Base-by-base conservation (phyloP, 2,329 filamentous ascomycete genomes). In the Mycosphaerelloides madeirae region DNA sequence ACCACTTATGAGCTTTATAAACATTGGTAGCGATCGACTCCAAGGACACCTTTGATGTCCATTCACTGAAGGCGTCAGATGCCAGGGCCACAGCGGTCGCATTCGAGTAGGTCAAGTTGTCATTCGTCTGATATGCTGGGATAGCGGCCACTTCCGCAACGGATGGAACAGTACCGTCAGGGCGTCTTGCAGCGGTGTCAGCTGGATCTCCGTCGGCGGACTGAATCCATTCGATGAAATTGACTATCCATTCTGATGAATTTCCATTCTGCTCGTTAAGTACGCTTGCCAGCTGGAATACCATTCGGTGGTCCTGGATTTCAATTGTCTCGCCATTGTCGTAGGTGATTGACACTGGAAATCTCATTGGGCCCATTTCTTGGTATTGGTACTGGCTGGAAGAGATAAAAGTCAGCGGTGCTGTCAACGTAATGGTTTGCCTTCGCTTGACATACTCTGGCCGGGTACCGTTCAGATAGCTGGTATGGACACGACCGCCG, bases 331-430 rank as follows among this genome's bases (percentile, higher is more conserved):
- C 70, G 50, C 80, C 79, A n/a, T 72, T 70, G 20, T 68, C 68
- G 50, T 77, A 72, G 1, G 60, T 67, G 13, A 71, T 63, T 2
- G 69, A 72, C 13, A 76, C 68, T 0, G 81, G 81, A 52, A 84
- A 79, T 2, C 80, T 68, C 80, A 84, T 84, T 0, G 80, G 78
- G 0, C 81, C 81, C 77, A 76, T 75, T 58, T 84, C 81, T 55
- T 84, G 80, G 59, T 85, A 84, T 15, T 80, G 79, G 56, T 84
- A 84, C 48, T 83, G 72, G 22, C n/a, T n/a, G n/a, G n/a, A n/a
- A n/a, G n/a, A n/a, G n/a, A n/a, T n/a, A n/a, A n/a, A n/a, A n/a
- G n/a, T n/a, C n/a, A n/a, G n/a, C n/a, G n/a, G n/a, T n/a, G n/a
- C n/a, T n/a, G n/a, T n/a, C n/a, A n/a, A n/a, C n/a, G n/a, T n/a